phyloP scores from a whole-genome alignment of 139 green algal species.

The Diplosphaera chodatii region DNA sequence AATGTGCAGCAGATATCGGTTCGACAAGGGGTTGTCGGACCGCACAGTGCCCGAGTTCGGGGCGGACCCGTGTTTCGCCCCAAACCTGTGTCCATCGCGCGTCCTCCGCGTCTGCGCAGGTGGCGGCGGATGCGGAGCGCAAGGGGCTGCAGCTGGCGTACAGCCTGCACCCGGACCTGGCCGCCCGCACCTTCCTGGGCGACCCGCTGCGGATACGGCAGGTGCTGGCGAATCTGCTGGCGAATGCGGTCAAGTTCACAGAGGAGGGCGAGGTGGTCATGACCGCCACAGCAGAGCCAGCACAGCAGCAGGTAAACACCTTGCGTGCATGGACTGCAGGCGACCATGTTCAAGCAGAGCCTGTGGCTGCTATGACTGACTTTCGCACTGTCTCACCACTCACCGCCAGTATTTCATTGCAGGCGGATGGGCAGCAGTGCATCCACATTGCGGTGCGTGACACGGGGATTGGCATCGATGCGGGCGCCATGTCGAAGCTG shows the following conservation, averaged over 20 bases:
- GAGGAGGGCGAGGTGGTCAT: conserved; percentile 51
- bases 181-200: conserved; percentile 21
- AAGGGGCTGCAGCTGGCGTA: conserved; percentile 38
- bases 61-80: no score
- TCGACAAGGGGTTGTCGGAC: no score
- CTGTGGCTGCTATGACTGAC: no score
- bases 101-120: no score
- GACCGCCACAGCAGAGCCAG: conserved; percentile 2
- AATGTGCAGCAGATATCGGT: no score
- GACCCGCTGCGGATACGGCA: conserved; percentile 37
- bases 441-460: conserved; percentile 55
- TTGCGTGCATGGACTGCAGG: no score
- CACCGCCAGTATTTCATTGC: no score
- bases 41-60: no score
- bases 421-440: neutral
- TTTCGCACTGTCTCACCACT: no score
- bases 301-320: no score
- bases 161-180: conserved; percentile 14
- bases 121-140: conserved; percentile 13
- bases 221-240: conserved; percentile 54
- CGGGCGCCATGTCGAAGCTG: conserved; percentile 18
- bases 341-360: no score
- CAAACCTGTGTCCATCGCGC: no score
- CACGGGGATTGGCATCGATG: conserved; percentile 59
- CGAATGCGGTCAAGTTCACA: conserved; percentile 77